phyloP scores from a whole-genome alignment of 2,329 filamentous ascomycete species.

The Pseudocercospora macadamiae region DNA sequence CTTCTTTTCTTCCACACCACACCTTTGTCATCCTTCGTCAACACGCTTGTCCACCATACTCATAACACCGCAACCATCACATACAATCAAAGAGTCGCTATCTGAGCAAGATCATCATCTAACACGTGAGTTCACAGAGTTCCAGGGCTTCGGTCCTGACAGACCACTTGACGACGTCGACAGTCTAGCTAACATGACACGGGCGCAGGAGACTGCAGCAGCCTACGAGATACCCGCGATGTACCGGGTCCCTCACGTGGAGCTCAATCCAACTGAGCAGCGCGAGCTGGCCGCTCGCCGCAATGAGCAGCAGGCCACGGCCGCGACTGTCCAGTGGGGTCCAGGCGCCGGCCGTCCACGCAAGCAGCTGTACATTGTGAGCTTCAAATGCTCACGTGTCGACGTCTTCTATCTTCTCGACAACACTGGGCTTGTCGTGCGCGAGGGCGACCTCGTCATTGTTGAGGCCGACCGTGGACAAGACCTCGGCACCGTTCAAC shows the following conservation, averaged over 20 bases:
- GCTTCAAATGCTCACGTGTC: slow-evolving; percentile 94
- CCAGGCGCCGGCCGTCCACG: slow-evolving; percentile 41
- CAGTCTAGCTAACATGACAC: slow-evolving; percentile 14
- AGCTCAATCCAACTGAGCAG: slow-evolving; percentile 31
- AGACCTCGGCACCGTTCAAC: slow-evolving; percentile 89
- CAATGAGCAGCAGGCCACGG: slow-evolving; percentile 28
- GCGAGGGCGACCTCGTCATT: slow-evolving; percentile 91
- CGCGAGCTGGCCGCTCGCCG: slow-evolving; percentile 27
- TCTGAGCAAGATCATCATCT: slow-evolving; percentile 10
- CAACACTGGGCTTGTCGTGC: slow-evolving; percentile 87
- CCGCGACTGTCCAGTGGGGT: slow-evolving; percentile 34
- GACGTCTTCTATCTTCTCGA: slow-evolving; percentile 98
- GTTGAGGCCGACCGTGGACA: slow-evolving; percentile 96
- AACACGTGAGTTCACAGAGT: slow-evolving; percentile 25
- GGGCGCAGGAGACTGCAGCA: slow-evolving; percentile 19
- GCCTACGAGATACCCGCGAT: slow-evolving; percentile 32
- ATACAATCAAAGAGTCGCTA: slow-evolving; percentile 4
- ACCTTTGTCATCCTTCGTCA: slow-evolving; percentile 4
- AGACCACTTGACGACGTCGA: slow-evolving; percentile 12
- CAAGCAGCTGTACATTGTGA: slow-evolving; percentile 79
- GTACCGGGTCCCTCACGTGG: slow-evolving; percentile 35
- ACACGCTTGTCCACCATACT: not conserved
- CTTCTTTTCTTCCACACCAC: slow-evolving; percentile 3
- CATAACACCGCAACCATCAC: slow-evolving; percentile 2
- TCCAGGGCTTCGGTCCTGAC: slow-evolving; percentile 20